phyloP scores from a whole-genome alignment of 805 yeast genomes.

The Candida insectalens region DNA sequence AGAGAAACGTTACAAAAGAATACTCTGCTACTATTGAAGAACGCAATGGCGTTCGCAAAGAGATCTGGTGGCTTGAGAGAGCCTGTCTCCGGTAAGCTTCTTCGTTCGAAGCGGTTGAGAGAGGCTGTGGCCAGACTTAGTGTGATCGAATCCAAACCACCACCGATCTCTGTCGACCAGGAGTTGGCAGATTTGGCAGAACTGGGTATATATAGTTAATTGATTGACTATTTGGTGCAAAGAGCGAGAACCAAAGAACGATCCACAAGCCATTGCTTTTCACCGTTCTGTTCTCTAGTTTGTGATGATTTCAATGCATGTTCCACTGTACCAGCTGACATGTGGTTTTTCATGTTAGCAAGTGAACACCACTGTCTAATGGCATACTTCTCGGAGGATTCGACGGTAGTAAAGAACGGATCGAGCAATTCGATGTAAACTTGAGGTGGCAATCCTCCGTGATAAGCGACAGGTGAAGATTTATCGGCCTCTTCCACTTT shows the following conservation, averaged over 20 bases:
- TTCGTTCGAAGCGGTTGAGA: slow-evolving; percentile 30
- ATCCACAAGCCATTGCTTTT: slow-evolving; percentile 3
- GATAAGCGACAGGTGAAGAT: slow-evolving; percentile 5
- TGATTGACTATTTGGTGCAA: slow-evolving; percentile 1
- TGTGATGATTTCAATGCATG: slow-evolving; percentile 2
- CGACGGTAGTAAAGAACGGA: slow-evolving; percentile 1
- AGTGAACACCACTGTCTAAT: slow-evolving; percentile 3
- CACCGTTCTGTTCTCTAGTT: slow-evolving; percentile 1
- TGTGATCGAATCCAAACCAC: slow-evolving; percentile 30
- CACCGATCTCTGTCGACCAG: slow-evolving; percentile 15
- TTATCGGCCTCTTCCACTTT: slow-evolving; percentile 1
- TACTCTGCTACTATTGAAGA: slow-evolving; percentile 32
- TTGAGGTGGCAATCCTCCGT: slow-evolving; percentile 6
- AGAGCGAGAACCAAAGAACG: slow-evolving; percentile 4
- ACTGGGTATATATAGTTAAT: slow-evolving; percentile 10
- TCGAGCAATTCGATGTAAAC: slow-evolving; percentile 1
- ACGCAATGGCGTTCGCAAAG: slow-evolving; percentile 34
- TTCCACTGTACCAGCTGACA: slow-evolving; percentile 2
- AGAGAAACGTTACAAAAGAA: slow-evolving; percentile 27
- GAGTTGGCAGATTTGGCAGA: slow-evolving; percentile 18
- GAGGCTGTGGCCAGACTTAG: slow-evolving; percentile 39
- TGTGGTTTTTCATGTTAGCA: slow-evolving; percentile 2
- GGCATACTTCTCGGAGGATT: slow-evolving; percentile 1
- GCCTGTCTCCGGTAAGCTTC: slow-evolving; percentile 30
- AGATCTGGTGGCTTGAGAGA: slow-evolving; percentile 44